Percentiles rank a stretch among this genome's conserved stretches.
Conservation (phyloP, 371 early-diverging fungal genomes). For the Dinochytrium kinnereticum region DNA sequence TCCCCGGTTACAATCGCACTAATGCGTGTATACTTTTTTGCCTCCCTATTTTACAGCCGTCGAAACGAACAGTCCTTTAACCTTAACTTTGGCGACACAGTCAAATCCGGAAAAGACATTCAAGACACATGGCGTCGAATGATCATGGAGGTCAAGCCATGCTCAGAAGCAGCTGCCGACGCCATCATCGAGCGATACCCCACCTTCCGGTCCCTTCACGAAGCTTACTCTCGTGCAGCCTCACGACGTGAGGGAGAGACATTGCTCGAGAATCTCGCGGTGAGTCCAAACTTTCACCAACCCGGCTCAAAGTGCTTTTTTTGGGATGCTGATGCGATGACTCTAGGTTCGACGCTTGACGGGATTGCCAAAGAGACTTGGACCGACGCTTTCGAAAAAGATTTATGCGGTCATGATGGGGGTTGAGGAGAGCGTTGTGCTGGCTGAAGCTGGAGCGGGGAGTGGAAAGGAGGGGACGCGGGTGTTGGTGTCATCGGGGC, state of each 20-base stretch:
- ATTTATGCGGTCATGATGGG: slow-evolving; percentile 22
- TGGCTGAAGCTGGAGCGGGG: neutral
- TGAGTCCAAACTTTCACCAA: slow-evolving; percentile 21
- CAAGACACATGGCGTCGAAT: slow-evolving; percentile 67
- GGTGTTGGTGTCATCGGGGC: too few relatives aligned
- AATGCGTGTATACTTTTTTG: neutral
- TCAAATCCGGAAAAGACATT: slow-evolving; percentile 58
- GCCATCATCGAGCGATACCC: slow-evolving; percentile 64
- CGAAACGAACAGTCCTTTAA: slow-evolving; percentile 46
- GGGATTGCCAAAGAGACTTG: neutral
- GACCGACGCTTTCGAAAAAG: slow-evolving; percentile 24
- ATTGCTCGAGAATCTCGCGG: slow-evolving; percentile 61
- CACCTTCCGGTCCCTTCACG: slow-evolving; percentile 58
- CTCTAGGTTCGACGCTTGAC: slow-evolving; percentile 7
- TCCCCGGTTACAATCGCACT: neutral
- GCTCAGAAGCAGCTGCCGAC: slow-evolving; percentile 63
- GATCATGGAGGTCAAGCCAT: slow-evolving; percentile 70
- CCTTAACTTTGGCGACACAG: slow-evolving; percentile 48
- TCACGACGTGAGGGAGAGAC: slow-evolving; percentile 38
- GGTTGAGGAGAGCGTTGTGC: slow-evolving; percentile 8
- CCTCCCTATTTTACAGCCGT: slow-evolving; percentile 29
- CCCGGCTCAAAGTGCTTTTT: neutral
- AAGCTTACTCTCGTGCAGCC: slow-evolving; percentile 51
- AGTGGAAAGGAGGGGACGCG: too few relatives aligned
- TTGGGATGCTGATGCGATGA: neutral